Evolutionary conservation across 2,329 filamentous ascomycete genomes (phyloP).

Genomic region (Colletotrichum tropicicola): DNA sequence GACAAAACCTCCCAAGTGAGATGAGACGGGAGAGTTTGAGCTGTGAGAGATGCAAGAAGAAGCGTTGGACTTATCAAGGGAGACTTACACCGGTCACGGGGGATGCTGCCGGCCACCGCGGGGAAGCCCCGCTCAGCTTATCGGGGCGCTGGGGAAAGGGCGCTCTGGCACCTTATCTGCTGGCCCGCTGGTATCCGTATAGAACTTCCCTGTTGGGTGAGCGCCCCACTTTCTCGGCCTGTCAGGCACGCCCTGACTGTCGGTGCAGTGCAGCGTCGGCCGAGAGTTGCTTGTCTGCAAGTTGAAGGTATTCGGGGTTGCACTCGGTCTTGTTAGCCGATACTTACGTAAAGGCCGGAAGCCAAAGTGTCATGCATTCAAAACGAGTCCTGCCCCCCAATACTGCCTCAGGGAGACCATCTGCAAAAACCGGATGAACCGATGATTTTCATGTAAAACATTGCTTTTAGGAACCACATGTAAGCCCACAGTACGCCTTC

Average conservation of each 20-base stretch:
- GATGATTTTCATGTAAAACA: background rate
- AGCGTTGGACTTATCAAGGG: conserved; percentile 4
- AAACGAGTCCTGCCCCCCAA: background rate
- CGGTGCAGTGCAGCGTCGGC: background rate
- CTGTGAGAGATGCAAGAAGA: background rate
- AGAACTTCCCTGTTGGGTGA: conserved; percentile 19
- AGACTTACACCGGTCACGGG: conserved; percentile 26
- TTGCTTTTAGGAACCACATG: conserved; percentile 10
- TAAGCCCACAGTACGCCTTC: too few relatives aligned
- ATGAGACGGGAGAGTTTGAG: background rate
- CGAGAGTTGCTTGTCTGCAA: background rate
- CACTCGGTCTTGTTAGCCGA: background rate
- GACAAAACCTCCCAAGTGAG: background rate
- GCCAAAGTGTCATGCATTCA: background rate
- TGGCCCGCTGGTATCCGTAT: conserved; percentile 31
- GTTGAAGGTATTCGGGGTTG: background rate
- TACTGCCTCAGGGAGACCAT: background rate
- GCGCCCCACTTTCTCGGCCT: background rate
- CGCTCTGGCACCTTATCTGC: conserved; percentile 4
- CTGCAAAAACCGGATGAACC: background rate
- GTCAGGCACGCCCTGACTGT: conserved; percentile 1
- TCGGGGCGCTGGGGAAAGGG: conserved; percentile 24
- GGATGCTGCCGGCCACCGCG: conserved; percentile 16
- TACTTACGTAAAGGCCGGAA: background rate
- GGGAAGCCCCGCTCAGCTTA: conserved; percentile 28